Evolutionary conservation across 768 basidiomycete genomes (phyloP).

Genomic region (Leccinum arenicola): DNA sequence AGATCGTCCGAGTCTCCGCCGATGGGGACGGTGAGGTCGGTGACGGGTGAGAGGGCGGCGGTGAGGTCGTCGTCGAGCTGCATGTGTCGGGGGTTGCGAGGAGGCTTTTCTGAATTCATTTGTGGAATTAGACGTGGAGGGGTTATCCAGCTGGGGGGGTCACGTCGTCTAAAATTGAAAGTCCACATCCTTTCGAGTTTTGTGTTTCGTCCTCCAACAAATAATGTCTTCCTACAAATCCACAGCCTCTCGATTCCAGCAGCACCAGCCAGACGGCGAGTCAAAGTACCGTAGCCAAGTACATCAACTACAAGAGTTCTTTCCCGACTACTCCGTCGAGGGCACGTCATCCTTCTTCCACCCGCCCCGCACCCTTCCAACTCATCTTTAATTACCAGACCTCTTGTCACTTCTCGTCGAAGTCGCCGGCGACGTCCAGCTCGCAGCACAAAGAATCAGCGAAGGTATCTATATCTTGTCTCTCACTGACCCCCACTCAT

Average conservation of each 20-base stretch:
- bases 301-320: constrained; percentile 65
- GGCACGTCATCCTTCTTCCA: constrained; percentile 40
- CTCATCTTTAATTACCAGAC: constrained; percentile 39
- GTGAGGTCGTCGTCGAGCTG: constrained; percentile 28
- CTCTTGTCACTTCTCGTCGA: constrained; percentile 67
- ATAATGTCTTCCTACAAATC: constrained; percentile 34
- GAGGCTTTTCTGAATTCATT: neutral
- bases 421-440: constrained; percentile 62
- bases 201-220: neutral
- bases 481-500: constrained; percentile 6
- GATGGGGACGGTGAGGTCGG: constrained; percentile 18
- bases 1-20: constrained; percentile 50
- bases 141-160: constrained; percentile 18
- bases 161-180: constrained; percentile 23
- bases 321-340: constrained; percentile 67
- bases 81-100: constrained; percentile 23
- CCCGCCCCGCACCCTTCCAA: constrained; percentile 17
- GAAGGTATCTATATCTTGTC: constrained; percentile 49
- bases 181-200: constrained; percentile 7
- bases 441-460: constrained; percentile 70
- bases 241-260: constrained; percentile 26
- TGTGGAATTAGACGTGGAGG: constrained; percentile 1
- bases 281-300: constrained; percentile 54
- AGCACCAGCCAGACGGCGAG: constrained; percentile 19
- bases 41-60: constrained; percentile 32